These are phyloP conservation scores for Drechslera avenae DNA, from an alignment of 2,329 filamentous ascomycete species.

Conservation along the genomic window DNA sequence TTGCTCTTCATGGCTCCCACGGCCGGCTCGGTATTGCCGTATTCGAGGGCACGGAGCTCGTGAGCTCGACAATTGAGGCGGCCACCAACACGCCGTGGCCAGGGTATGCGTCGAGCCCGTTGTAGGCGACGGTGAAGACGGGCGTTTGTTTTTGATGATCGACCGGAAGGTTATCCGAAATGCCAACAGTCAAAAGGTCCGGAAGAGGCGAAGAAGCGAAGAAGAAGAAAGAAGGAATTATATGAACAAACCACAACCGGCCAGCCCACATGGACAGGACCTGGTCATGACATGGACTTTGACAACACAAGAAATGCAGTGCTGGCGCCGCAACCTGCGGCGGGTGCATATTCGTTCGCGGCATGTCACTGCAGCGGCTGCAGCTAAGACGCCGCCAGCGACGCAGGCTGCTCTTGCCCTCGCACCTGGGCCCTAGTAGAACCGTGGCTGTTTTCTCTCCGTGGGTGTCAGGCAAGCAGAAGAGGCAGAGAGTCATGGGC, in stretches of 20 bases:
- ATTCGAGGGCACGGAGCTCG: no score
- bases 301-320: constrained; percentile 5
- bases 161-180: constrained; percentile 17
- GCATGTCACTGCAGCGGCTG: constrained; percentile 27
- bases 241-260: neutral
- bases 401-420: constrained; percentile 16
- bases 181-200: constrained; percentile 4
- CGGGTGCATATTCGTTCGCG: constrained; percentile 29
- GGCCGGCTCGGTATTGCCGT: constrained; percentile 10
- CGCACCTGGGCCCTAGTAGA: constrained; percentile 16
- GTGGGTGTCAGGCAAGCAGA: no score
- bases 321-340: constrained; percentile 11
- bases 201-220: neutral
- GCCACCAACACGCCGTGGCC: constrained; percentile 15
- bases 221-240: constrained; percentile 12
- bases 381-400: constrained; percentile 22
- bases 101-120: constrained; percentile 18
- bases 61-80: constrained; percentile 5
- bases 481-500: neutral
- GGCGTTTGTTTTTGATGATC: constrained; percentile 11
- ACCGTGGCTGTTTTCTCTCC: constrained; percentile 10
- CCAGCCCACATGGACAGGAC: no score
- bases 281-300: constrained; percentile 1
- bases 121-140: constrained; percentile 7
- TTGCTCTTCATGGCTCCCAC: constrained; percentile 35